Conservation (phyloP, 1,284 basidiomycete genomes). For the Coniferiporia sulphurascens region DNA sequence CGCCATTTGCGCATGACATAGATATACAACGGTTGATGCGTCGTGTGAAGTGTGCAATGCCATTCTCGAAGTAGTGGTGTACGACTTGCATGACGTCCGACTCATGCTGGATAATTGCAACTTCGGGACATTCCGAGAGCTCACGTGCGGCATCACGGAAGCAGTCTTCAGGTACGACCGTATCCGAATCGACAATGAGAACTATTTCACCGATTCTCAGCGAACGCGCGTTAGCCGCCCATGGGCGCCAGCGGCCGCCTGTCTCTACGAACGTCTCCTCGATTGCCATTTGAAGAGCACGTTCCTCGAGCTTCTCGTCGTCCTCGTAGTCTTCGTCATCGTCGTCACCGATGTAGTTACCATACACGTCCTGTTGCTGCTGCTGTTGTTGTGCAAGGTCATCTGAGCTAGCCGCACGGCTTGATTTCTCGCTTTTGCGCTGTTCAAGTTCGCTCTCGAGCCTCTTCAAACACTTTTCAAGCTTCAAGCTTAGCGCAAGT, state of each 20-base stretch:
- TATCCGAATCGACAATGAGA: slow-evolving; percentile 76
- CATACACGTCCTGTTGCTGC: slow-evolving; percentile 20
- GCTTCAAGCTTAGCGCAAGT: slow-evolving; percentile 62
- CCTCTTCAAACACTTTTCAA: slow-evolving; percentile 65
- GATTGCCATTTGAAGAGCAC: slow-evolving; percentile 57
- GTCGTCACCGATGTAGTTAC: slow-evolving; percentile 24
- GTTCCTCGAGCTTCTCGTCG: slow-evolving; percentile 47
- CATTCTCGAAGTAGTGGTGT: slow-evolving; percentile 83
- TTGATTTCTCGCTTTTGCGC: slow-evolving; percentile 12
- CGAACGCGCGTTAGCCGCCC: slow-evolving; percentile 58
- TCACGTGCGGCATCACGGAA: slow-evolving; percentile 82
- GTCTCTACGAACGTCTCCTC: slow-evolving; percentile 62
- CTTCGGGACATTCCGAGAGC: slow-evolving; percentile 69
- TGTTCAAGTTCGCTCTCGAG: slow-evolving; percentile 32
- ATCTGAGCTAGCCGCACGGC: slow-evolving; percentile 36
- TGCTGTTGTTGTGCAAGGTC: slow-evolving; percentile 19
- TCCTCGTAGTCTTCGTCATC: slow-evolving; percentile 29
- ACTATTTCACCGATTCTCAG: slow-evolving; percentile 61
- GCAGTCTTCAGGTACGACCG: slow-evolving; percentile 83
- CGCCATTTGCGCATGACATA: slow-evolving; percentile 71
- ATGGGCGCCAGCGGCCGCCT: slow-evolving; percentile 51
- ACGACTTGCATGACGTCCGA: slow-evolving; percentile 85
- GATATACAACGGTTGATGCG: slow-evolving; percentile 77
- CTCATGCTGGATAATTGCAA: slow-evolving; percentile 82
- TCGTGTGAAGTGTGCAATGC: slow-evolving; percentile 78